A percentile compares a stretch with the other conserved stretches of the same genome.
Evolutionary conservation across 73 alveolate species (phyloP).

Genomic region (Symbiodinium natans): DNA sequence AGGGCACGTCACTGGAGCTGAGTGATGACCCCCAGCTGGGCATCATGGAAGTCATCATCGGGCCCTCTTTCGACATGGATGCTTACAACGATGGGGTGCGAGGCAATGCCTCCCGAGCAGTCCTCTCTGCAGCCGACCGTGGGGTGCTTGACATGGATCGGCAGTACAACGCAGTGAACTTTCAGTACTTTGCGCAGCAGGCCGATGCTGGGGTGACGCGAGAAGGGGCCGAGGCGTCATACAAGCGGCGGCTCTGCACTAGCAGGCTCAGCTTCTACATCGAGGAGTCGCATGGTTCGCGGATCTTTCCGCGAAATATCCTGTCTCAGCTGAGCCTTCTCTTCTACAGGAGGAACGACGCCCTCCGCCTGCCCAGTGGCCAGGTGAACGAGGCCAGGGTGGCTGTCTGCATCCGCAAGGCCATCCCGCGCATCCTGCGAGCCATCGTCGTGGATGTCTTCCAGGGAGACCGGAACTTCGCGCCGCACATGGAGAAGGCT

Average conservation of each 20-base stretch:
- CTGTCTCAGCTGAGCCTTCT: constrained; percentile 58
- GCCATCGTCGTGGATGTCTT: constrained; percentile 77
- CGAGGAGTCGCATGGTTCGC: constrained; percentile 72
- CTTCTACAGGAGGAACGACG: constrained; percentile 79
- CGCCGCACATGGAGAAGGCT: constrained; percentile 70
- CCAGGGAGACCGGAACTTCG: constrained; percentile 70
- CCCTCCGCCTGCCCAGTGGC: constrained; percentile 47
- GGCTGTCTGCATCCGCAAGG: constrained; percentile 70
- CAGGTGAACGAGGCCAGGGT: constrained; percentile 62
- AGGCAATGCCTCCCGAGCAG: constrained; percentile 42
- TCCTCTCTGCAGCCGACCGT: constrained; percentile 49
- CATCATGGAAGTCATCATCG: constrained; percentile 75
- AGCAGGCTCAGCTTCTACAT: not conserved
- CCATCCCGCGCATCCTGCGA: constrained; percentile 78
- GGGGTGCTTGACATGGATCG: constrained; percentile 79
- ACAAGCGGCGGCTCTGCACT: constrained; percentile 73
- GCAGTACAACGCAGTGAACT: constrained; percentile 85
- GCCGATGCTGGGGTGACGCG: constrained; percentile 49
- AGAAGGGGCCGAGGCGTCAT: constrained; percentile 71
- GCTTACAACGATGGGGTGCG: constrained; percentile 76
- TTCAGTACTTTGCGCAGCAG: constrained; percentile 73
- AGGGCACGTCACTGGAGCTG: not conserved
- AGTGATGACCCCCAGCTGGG: constrained; percentile 86
- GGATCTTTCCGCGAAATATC: constrained; percentile 71
- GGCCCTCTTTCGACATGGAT: constrained; percentile 52